phyloP scores from a whole-genome alignment of 2,329 filamentous ascomycete genomes.

The Fusarium miscanthi region DNA sequence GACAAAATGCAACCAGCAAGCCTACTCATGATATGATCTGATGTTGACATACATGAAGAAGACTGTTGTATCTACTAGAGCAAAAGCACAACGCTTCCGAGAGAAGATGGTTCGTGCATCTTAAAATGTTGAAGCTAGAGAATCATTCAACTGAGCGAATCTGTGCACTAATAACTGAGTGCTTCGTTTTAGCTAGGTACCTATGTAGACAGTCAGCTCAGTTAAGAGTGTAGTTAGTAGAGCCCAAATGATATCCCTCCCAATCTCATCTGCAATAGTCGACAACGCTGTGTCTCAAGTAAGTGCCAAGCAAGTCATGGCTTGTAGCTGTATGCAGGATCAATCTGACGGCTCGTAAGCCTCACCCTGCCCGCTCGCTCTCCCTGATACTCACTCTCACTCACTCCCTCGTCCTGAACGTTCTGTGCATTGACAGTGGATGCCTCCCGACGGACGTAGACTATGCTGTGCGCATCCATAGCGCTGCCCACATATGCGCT shows the following conservation, averaged over 20 bases:
- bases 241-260: neutral
- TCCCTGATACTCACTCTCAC: neutral
- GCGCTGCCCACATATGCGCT: neutral
- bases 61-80: neutral
- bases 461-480: neutral
- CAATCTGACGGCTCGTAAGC: constrained; percentile 3
- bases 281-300: neutral
- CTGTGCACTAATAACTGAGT: neutral
- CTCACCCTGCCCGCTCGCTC: neutral
- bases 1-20: neutral
- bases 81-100: neutral
- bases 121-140: neutral
- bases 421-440: neutral
- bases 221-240: neutral
- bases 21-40: constrained; percentile 16
- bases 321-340: neutral
- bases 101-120: neutral
- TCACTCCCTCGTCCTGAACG: neutral
- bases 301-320: neutral
- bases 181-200: neutral
- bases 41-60: constrained; percentile 4
- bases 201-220: neutral
- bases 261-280: neutral
- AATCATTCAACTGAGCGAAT: neutral
- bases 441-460: neutral